Conservation (phyloP, 2,329 filamentous ascomycete genomes). For the Cladobotryum protrusum region DNA sequence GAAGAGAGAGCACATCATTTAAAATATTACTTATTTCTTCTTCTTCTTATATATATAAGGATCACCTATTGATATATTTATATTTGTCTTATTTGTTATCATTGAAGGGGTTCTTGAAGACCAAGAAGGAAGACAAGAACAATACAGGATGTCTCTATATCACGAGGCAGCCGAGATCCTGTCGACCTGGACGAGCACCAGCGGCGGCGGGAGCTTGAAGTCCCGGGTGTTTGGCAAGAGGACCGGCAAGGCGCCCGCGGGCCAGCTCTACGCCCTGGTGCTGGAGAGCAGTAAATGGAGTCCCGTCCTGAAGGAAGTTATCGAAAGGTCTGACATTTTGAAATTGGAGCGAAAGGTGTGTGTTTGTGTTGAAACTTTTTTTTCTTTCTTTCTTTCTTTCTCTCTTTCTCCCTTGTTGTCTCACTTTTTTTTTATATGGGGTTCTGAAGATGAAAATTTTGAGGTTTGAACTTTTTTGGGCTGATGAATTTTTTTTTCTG, state of each 20-base stretch:
- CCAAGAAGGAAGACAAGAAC: background rate
- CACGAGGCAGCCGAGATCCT: slow-evolving; percentile 81
- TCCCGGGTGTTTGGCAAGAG: slow-evolving; percentile 74
- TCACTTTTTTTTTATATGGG: background rate
- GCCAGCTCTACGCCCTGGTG: slow-evolving; percentile 81
- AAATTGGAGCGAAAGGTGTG: slow-evolving; percentile 76
- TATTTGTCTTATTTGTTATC: too few relatives aligned
- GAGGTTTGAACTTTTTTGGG: background rate
- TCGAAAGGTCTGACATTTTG: slow-evolving; percentile 72
- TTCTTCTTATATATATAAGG: too few relatives aligned
- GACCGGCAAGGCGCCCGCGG: slow-evolving; percentile 67
- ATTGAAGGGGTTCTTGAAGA: background rate
- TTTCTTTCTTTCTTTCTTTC: background rate
- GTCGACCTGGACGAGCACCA: slow-evolving; percentile 42
- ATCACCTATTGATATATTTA: too few relatives aligned
- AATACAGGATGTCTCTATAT: slow-evolving; percentile 75
- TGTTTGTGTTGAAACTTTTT: background rate
- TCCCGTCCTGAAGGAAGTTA: slow-evolving; percentile 74
- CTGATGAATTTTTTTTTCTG: slow-evolving; percentile 4
- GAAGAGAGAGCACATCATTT: too few relatives aligned
- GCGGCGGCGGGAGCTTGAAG: slow-evolving; percentile 72
- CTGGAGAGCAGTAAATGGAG: slow-evolving; percentile 91
- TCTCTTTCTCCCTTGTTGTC: too few relatives aligned
- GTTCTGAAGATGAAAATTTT: too few relatives aligned
- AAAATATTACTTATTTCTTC: too few relatives aligned